Conservation (phyloP, 176 grass and related monocot genomes). For the Sorghum bicolor region Sorghum_bicolor_NCBIv3 NC_012872.2:11069501-11070000, state of each 20-base stretch:
- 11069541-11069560: slow-evolving; percentile 2
- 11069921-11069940: too few species aligned
- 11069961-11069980: too few species aligned
- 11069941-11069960: too few species aligned
- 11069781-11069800: background rate
- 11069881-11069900: too few species aligned
- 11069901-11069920: too few species aligned
- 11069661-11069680: background rate
- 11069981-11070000: too few species aligned
- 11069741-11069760: too few species aligned
- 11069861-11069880: too few species aligned
- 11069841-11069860: too few species aligned
- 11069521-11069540: slow-evolving; percentile 16
- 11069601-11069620: slow-evolving; percentile 16
- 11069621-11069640: background rate
- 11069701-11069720: background rate
- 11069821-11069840: background rate
- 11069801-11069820: background rate
- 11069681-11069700: background rate
- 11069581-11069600: slow-evolving; percentile 24
- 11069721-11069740: background rate
- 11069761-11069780: too few species aligned
- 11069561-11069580: slow-evolving; percentile 19
- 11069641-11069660: slow-evolving; percentile 9
- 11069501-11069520: slow-evolving; percentile 27